phyloP scores from a whole-genome alignment of 768 basidiomycete species.

The Russula earlei region DNA sequence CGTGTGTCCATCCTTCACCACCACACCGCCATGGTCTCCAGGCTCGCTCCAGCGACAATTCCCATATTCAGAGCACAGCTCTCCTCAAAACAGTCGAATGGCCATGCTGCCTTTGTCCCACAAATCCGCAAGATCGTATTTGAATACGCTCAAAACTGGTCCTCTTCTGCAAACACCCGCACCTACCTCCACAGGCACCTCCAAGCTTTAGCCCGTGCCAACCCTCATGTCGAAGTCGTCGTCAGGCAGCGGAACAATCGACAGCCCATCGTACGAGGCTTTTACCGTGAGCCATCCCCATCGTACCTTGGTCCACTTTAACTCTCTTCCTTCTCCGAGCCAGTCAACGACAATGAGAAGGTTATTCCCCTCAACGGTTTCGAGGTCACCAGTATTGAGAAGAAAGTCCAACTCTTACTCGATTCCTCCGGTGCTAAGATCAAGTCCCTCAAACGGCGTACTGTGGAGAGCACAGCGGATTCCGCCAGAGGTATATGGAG shows the following conservation, averaged over 20 bases:
- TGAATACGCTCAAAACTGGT: constrained; percentile 80
- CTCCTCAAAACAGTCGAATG: constrained; percentile 60
- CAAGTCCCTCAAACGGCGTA: constrained; percentile 59
- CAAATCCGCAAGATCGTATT: constrained; percentile 81
- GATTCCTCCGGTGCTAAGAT: constrained; percentile 86
- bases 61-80: constrained; percentile 40
- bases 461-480: constrained; percentile 72
- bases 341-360: constrained; percentile 84
- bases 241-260: constrained; percentile 64
- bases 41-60: constrained; percentile 22
- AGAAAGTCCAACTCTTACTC: constrained; percentile 75
- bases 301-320: neutral
- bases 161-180: constrained; percentile 64
- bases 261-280: constrained; percentile 75
- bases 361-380: constrained; percentile 73
- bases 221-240: constrained; percentile 82
- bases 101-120: constrained; percentile 64
- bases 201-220: constrained; percentile 51
- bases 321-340: constrained; percentile 7
- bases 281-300: constrained; percentile 53
- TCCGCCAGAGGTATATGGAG: constrained; percentile 85
- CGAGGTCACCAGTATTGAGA: constrained; percentile 60
- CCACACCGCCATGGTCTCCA: constrained; percentile 28
- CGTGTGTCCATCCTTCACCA: constrained; percentile 4
- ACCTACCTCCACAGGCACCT: constrained; percentile 57